Conservation (phyloP, 139 green algal species). For the Chloropicon primus region DNA sequence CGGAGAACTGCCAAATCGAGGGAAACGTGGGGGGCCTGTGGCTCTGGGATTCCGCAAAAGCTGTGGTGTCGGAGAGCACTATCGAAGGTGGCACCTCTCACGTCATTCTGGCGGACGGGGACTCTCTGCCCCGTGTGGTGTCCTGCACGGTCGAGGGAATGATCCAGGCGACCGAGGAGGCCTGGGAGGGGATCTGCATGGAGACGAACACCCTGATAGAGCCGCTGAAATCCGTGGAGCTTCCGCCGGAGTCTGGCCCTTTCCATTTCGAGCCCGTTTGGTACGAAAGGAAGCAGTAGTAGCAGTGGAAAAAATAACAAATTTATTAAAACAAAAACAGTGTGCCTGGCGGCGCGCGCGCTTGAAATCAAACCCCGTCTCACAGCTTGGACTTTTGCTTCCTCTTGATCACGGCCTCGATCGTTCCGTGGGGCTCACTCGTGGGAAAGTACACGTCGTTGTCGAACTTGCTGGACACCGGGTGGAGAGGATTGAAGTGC, state of each 20-base stretch:
- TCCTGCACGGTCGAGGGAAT: background rate
- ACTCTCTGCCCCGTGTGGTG: background rate
- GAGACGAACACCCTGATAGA: background rate
- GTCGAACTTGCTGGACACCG: conserved; percentile 54
- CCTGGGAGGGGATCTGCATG: background rate
- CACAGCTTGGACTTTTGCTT: background rate
- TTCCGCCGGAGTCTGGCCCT: background rate
- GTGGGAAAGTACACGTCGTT: conserved; percentile 92
- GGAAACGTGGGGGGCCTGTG: conserved; percentile 37
- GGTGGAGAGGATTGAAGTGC: conserved; percentile 79
- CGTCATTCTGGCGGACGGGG: conserved; percentile 26
- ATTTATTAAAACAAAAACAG: too few relatives aligned
- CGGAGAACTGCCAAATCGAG: conserved; percentile 4
- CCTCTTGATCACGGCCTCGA: conserved; percentile 52
- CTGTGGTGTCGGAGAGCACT: background rate
- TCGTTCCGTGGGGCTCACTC: conserved; percentile 79
- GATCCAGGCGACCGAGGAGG: background rate
- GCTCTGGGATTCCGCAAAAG: conserved; percentile 28
- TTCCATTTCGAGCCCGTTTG: background rate
- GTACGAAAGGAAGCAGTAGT: background rate
- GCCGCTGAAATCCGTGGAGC: background rate
- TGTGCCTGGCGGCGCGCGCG: background rate
- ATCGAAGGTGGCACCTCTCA: conserved; percentile 28
- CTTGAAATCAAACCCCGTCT: too few relatives aligned
- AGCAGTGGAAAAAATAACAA: too few relatives aligned